Conservation (phyloP, 1,139 yeast species). For the Geotrichum europaeum region DNA sequence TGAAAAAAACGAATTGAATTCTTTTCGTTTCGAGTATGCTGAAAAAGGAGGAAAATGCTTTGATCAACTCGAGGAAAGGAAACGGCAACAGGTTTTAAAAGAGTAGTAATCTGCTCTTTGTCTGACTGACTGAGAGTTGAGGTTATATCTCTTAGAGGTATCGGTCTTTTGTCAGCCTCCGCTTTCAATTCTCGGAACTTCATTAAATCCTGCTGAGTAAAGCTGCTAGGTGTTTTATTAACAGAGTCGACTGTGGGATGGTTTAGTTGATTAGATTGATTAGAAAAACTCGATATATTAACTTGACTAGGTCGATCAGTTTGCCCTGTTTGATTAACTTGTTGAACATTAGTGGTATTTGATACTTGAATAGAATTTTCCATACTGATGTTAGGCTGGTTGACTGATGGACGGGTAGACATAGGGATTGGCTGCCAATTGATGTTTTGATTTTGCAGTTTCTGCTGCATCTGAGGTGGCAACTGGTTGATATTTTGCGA, state of each 20-base stretch:
- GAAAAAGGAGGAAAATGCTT: not conserved
- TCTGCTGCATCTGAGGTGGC: not conserved
- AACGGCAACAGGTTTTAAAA: not conserved
- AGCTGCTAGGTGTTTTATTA: not conserved
- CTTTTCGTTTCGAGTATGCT: not conserved
- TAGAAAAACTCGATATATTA: not conserved
- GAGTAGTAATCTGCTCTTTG: not conserved
- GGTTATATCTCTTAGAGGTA: not conserved
- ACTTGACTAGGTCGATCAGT: not conserved
- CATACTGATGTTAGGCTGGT: not conserved
- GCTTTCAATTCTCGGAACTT: constrained; percentile 9
- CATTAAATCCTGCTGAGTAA: not conserved
- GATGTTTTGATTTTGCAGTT: not conserved
- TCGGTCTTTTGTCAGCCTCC: constrained; percentile 2
- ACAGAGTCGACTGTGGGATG: not conserved
- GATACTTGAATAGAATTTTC: not conserved
- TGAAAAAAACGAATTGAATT: constrained; percentile 6
- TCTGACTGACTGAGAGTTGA: not conserved
- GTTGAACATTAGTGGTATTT: not conserved
- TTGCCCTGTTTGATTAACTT: not conserved
- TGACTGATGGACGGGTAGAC: not conserved
- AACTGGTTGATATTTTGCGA: not conserved
- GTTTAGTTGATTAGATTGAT: not conserved
- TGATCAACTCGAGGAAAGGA: constrained; percentile 6
- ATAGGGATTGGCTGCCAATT: not conserved